Conservation (phyloP, 257 asterid species). For the Solanum ossicruentum region DNA sequence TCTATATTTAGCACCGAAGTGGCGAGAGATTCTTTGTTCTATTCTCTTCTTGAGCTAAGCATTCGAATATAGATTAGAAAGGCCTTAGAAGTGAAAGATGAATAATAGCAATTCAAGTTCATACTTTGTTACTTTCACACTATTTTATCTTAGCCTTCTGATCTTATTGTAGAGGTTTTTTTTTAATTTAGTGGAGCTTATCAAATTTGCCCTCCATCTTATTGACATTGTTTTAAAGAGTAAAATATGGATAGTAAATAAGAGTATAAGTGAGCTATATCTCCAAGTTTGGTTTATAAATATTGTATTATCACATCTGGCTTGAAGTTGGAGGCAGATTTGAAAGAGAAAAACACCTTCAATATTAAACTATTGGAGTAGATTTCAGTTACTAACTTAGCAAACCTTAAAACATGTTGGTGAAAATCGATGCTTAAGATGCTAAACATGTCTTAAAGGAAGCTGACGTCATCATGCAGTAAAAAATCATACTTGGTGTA, state of each 20-base stretch:
- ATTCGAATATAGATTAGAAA: too few relatives aligned
- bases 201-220: not conserved
- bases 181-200: not conserved
- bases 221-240: not conserved
- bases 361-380: not conserved
- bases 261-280: not conserved
- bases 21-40: too few relatives aligned
- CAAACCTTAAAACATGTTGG: not conserved
- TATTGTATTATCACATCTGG: not conserved
- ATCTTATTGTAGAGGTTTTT: not conserved
- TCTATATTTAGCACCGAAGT: too few relatives aligned
- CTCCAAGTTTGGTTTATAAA: not conserved
- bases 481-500: not conserved
- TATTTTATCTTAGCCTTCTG: too few relatives aligned
- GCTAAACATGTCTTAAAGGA: not conserved
- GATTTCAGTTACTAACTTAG: not conserved
- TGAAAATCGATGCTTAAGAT: too few relatives aligned
- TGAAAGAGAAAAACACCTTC: not conserved
- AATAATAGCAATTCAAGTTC: too few relatives aligned
- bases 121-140: too few relatives aligned
- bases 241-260: not conserved
- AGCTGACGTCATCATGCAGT: not conserved
- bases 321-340: not conserved
- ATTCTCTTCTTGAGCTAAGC: too few relatives aligned
- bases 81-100: too few relatives aligned